phyloP scores from a whole-genome alignment of 1,284 basidiomycete genomes.

The Ceratobasidium sp. region DNA sequence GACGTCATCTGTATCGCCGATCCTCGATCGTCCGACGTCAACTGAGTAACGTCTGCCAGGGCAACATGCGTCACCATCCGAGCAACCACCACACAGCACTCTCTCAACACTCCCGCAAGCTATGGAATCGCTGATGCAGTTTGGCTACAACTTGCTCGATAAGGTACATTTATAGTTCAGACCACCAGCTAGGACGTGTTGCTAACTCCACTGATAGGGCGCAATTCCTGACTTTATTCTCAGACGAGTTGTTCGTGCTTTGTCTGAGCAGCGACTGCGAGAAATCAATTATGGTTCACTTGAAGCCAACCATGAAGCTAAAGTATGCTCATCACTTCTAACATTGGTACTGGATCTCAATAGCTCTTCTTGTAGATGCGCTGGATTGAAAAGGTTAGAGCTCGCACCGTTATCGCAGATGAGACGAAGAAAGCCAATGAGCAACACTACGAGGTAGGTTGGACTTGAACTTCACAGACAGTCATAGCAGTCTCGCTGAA shows the following conservation, averaged over 20 bases:
- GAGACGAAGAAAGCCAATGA: slow-evolving; percentile 78
- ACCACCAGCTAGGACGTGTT: neutral
- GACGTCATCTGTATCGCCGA: slow-evolving; percentile 15
- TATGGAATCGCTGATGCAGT: slow-evolving; percentile 28
- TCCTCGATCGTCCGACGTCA: slow-evolving; percentile 14
- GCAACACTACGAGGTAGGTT: slow-evolving; percentile 77
- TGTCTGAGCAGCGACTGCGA: slow-evolving; percentile 68
- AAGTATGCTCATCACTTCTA: slow-evolving; percentile 59
- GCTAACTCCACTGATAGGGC: slow-evolving; percentile 55
- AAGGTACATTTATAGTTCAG: neutral
- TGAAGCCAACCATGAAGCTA: slow-evolving; percentile 71
- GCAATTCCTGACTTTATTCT: slow-evolving; percentile 71
- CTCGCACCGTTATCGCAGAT: slow-evolving; percentile 68
- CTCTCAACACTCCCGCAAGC: neutral
- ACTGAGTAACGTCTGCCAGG: neutral
- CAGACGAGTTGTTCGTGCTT: slow-evolving; percentile 66
- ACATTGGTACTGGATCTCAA: slow-evolving; percentile 47
- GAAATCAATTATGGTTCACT: slow-evolving; percentile 71
- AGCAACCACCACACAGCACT: neutral
- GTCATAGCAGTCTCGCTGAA: neutral
- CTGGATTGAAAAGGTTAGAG: slow-evolving; percentile 66
- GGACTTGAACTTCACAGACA: neutral
- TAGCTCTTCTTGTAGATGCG: slow-evolving; percentile 49
- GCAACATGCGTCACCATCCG: neutral
- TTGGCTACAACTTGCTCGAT: slow-evolving; percentile 13